Evolutionary conservation across 2,329 filamentous ascomycete species (phyloP), one percentile per base, ranked within the genome.

Genomic region (Podosphaera leucotricha): DNA sequence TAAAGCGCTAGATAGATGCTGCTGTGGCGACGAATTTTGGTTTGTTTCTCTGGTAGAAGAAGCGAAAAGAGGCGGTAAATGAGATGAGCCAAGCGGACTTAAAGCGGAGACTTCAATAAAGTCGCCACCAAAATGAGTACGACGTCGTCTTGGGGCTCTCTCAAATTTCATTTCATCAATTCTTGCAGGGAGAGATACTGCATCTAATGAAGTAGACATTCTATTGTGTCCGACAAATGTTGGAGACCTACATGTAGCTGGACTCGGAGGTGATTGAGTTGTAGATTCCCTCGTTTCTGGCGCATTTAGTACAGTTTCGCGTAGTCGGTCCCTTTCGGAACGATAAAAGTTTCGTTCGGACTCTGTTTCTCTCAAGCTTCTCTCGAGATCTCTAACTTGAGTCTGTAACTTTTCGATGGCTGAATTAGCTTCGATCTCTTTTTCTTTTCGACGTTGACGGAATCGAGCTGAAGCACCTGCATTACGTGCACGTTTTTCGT

Each of bases 401-500:
- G 82, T 75, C 55, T 83, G 77, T 44, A 87, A 64, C 51, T 75
- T 72, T 43, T 79, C 67, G 49, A 87, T 75, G 42, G 71, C 77
- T 44, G 70, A 67, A 15, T 72, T 72, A 46, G 77, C 78, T 57
- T 84, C 78, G 52, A 72, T 72, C 57, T 87, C 81, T 58, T 80
- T 77, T 55, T 85, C 81, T 62, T 92, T 92, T 55, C 84, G 76
- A 47, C 85, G 71, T 55, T 77, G 74, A 45, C 84, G 72, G 51
- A 92, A 90, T 47, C 84, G 71, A 41, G 82, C 82, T 46, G 83
- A 92, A 5, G 84, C 84, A 41, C 80, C 80, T 36, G 84, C 84
- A 55, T 92, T 92, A 43, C 83, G 72, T 58, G 80, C 77, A 45
- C 84, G 70, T 62, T 90, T 92, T 59, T 92, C 82, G 54, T 90